Conservation (phyloP, 2,329 filamentous ascomycete species). For the Phaeosphaeriaceae sp. region DNA sequence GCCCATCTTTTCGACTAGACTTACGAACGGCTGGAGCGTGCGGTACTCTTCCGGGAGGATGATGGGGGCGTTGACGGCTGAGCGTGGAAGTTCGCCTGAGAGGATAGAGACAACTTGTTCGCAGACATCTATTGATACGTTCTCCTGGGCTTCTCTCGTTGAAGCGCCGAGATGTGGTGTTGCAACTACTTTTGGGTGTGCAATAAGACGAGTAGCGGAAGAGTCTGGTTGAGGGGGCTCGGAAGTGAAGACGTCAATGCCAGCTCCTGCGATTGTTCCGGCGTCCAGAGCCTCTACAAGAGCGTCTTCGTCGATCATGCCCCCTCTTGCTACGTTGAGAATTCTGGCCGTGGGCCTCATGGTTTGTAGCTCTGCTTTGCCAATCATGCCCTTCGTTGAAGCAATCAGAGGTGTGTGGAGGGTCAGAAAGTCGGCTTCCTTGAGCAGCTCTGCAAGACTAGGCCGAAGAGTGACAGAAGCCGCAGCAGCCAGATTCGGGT, state of each 20-base stretch:
- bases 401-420: slow-evolving; percentile 83
- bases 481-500: slow-evolving; percentile 72
- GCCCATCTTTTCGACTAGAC: slow-evolving; percentile 80
- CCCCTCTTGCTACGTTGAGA: slow-evolving; percentile 80
- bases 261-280: slow-evolving; percentile 77
- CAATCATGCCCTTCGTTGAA: slow-evolving; percentile 77
- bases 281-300: slow-evolving; percentile 74
- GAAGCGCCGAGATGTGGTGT: slow-evolving; percentile 83
- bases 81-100: slow-evolving; percentile 74
- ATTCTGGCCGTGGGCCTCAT: slow-evolving; percentile 80
- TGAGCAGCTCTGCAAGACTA: slow-evolving; percentile 67
- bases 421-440: slow-evolving; percentile 76
- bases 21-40: slow-evolving; percentile 78
- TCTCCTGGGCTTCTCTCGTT: slow-evolving; percentile 84
- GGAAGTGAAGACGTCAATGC: slow-evolving; percentile 79
- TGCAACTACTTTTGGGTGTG: slow-evolving; percentile 75
- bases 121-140: slow-evolving; percentile 83
- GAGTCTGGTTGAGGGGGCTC: slow-evolving; percentile 72
- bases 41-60: slow-evolving; percentile 83
- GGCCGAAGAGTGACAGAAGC: slow-evolving; percentile 71
- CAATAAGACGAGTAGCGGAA: slow-evolving; percentile 68
- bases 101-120: slow-evolving; percentile 80
- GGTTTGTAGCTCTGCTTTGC: slow-evolving; percentile 68
- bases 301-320: slow-evolving; percentile 80
- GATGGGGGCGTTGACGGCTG: slow-evolving; percentile 81